These are phyloP conservation scores for Hordeum marinum DNA, from an alignment of 176 grass and related monocot species.

Conservation along the genomic window DNA sequence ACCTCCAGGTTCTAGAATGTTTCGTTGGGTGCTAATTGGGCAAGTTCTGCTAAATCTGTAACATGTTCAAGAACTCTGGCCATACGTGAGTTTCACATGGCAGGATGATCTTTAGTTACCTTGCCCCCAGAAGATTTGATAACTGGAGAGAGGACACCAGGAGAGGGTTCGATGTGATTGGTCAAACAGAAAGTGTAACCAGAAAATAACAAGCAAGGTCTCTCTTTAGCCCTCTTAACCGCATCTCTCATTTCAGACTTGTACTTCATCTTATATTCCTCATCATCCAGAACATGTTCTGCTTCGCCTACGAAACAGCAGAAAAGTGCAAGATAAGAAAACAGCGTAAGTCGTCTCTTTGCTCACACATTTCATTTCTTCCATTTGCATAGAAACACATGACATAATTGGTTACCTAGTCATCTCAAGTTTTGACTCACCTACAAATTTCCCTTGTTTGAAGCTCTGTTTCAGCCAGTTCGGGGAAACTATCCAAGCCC, in stretches of 20 bases:
- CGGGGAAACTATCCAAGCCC: conserved; percentile 86
- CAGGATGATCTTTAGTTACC: conserved; percentile 41
- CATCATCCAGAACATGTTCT: conserved; percentile 69
- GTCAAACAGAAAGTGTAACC: conserved; percentile 68
- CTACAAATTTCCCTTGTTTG: conserved; percentile 59
- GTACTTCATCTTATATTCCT: conserved; percentile 71
- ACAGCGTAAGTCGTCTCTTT: not conserved
- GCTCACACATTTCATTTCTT: not conserved
- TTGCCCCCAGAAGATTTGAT: conserved; percentile 66
- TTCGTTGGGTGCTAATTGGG: not conserved
- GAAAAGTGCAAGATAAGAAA: conserved; percentile 19
- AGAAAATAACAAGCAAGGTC: conserved; percentile 52
- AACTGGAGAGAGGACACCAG: conserved; percentile 46
- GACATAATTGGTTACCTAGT: not conserved
- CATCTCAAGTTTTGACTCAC: conserved; percentile 43
- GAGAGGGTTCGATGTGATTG: conserved; percentile 62
- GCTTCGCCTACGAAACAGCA: conserved; percentile 47
- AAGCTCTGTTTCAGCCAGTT: conserved; percentile 89
- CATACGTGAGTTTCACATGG: conserved; percentile 1
- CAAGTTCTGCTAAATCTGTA: not conserved
- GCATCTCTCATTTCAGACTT: conserved; percentile 56
- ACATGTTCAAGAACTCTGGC: not conserved
- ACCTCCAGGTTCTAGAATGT: not conserved
- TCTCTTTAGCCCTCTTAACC: conserved; percentile 62
- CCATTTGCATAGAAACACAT: not conserved